Evolutionary conservation across 1,284 basidiomycete species (phyloP), one percentile per base, ranked within the genome.

Genomic region (Malassezia globosa): DNA sequence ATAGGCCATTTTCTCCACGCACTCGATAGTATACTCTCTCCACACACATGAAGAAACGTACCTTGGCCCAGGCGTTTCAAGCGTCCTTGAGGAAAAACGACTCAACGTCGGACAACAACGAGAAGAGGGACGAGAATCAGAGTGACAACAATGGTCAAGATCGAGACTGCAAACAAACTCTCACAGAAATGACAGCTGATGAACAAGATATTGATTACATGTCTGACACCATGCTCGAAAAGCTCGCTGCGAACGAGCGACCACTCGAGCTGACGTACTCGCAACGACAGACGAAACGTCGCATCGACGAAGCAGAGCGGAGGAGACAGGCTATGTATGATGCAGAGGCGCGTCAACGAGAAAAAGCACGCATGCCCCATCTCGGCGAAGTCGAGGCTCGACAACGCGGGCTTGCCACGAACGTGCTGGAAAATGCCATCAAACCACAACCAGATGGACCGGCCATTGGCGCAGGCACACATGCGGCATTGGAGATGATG

Each of bases 401-500:
- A 21, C 13, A 29, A 14, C 26, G 18, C 4, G 49, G 49, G 14
- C 35, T 51, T 13, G 24, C 24, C 11, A 34, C 27, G 14, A 41
- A 46, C 19, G 21, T 46, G 19, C 11, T 40, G 7, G 44, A 41
- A 5, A 34, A 38, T 8, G 42, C 27, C 19, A n/a, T n/a, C n/a
- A n/a, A n/a, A n/a, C n/a, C n/a, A n/a, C n/a, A n/a, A n/a, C 31
- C 37, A n/a, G 34, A 8, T 5, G 47, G 27, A 23, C 43, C 25
- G 33, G 13, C 44, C n/a, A n/a, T 34, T 7, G 49, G 49, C 23
- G 19, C 25, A 5, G 49, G 49, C 4, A 53, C 38, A 6, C 19
- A 14, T 4, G 47, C 46, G 14, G 61, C 59, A 38, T 51, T 58
- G 54, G 37, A 47, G 14, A 64, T 64, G 59, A 64, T 64, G 61